Base-by-base conservation (phyloP, 148 eudicot genomes). In the Dysphania ambrosioides region DNA sequence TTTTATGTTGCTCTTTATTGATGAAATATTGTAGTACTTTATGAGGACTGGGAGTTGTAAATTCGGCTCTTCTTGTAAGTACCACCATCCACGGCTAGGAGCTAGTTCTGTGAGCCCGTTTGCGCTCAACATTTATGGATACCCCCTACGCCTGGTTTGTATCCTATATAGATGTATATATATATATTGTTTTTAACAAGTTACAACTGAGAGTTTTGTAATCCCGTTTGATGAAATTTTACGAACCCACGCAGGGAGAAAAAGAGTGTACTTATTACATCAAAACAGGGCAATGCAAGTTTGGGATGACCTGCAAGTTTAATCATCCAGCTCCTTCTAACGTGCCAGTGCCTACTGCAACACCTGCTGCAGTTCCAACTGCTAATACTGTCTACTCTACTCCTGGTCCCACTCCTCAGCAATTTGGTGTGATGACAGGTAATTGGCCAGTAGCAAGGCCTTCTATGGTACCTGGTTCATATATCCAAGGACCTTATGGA, bases 191-290 rank as follows among this genome's bases (percentile, higher is more conserved):
- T n/a, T n/a, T n/a, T n/a, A n/a, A n/a, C n/a, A n/a, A n/a, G n/a
- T n/a, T n/a, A n/a, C n/a, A n/a, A n/a, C n/a, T n/a, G n/a, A n/a
- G n/a, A n/a, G n/a, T n/a, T n/a, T n/a, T n/a, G n/a, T n/a, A n/a
- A n/a, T n/a, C n/a, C n/a, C n/a, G n/a, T n/a, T n/a, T n/a, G n/a
- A n/a, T n/a, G n/a, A n/a, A n/a, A n/a, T n/a, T n/a, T n/a, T n/a
- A n/a, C n/a, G n/a, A n/a, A n/a, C n/a, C n/a, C n/a, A n/a, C 62
- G 65, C 90, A 95, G 99, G 99, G 94, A 71, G 99, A 95, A 81
- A 95, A 92, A 75, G 97, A 95, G 79, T 95, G 99, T 73, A 79
- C 93, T 8, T 95, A 95, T 80, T 95, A 88, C 80, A 74, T 86
- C 72, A 95, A 87, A 83, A 92, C 89, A 15, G 97, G 97, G 80